Evolutionary conservation across 2,329 filamentous ascomycete species (phyloP).

Genomic region (Zymoseptoria pseudotritici): DNA sequence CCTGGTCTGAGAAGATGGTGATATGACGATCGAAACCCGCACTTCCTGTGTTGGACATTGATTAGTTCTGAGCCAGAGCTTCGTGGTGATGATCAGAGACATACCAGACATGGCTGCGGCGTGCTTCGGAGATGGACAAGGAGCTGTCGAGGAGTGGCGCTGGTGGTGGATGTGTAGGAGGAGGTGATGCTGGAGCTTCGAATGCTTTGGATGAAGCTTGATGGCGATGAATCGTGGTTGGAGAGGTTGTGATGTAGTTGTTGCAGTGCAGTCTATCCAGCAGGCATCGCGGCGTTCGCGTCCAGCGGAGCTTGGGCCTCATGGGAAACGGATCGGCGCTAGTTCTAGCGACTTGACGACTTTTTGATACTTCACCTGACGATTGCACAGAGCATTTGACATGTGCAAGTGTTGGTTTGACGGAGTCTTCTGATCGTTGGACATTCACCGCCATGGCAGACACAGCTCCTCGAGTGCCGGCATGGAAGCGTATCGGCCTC

Average conservation of each 20-base stretch:
- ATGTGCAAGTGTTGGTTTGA: background rate
- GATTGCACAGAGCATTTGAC: background rate
- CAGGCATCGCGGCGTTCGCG: background rate
- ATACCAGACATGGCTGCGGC: slow-evolving; percentile 26
- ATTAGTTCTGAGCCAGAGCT: background rate
- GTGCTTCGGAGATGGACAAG: background rate
- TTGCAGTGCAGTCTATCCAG: background rate
- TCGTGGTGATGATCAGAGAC: slow-evolving; percentile 6
- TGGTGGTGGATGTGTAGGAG: background rate
- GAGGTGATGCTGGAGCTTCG: background rate
- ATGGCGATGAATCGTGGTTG: background rate
- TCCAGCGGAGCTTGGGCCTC: background rate
- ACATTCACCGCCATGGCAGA: slow-evolving; percentile 2
- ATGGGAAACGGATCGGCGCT: background rate
- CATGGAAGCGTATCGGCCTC: slow-evolving; percentile 54
- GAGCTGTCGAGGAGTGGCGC: background rate
- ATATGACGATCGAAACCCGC: slow-evolving; percentile 97
- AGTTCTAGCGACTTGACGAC: background rate
- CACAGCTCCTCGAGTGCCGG: slow-evolving; percentile 37
- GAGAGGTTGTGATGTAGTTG: background rate
- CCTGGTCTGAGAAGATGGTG: slow-evolving; percentile 99
- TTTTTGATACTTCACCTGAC: background rate
- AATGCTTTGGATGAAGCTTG: background rate
- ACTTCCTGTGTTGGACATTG: slow-evolving; percentile 49
- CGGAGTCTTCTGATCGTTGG: background rate